phyloP scores from a whole-genome alignment of 495 filamentous ascomycete genomes.

The Neurospora sp. region DNA sequence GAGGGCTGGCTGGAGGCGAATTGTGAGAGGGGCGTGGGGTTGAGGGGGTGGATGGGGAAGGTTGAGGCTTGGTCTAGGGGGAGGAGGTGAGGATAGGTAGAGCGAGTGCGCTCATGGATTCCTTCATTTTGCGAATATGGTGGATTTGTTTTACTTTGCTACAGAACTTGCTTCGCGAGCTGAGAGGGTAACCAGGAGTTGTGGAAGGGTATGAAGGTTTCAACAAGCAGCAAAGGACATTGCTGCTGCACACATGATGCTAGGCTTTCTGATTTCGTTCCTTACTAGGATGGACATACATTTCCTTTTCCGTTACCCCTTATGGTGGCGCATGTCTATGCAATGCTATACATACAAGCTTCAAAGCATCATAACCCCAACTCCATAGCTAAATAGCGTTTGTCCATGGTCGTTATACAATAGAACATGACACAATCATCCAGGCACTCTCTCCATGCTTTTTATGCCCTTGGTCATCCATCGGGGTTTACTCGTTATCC shows the following conservation, averaged over 20 bases:
- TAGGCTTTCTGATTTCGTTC: background rate
- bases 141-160: background rate
- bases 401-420: background rate
- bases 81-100: constrained; percentile 10
- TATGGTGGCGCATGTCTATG: background rate
- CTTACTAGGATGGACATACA: background rate
- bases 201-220: background rate
- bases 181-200: background rate
- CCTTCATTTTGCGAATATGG: background rate
- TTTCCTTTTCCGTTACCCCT: background rate
- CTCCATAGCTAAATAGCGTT: background rate
- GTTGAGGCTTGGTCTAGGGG: constrained; percentile 45
- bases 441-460: background rate
- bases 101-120: background rate
- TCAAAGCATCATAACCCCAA: background rate
- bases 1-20: constrained; percentile 73
- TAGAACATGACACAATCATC: background rate
- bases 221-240: background rate
- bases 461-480: background rate
- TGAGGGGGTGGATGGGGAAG: constrained; percentile 61
- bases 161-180: background rate
- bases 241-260: background rate
- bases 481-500: background rate
- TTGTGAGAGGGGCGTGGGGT: constrained; percentile 68
- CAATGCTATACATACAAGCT: background rate